Conservation (phyloP, 306 rosid species). For the Cucumis melo region DNA sequence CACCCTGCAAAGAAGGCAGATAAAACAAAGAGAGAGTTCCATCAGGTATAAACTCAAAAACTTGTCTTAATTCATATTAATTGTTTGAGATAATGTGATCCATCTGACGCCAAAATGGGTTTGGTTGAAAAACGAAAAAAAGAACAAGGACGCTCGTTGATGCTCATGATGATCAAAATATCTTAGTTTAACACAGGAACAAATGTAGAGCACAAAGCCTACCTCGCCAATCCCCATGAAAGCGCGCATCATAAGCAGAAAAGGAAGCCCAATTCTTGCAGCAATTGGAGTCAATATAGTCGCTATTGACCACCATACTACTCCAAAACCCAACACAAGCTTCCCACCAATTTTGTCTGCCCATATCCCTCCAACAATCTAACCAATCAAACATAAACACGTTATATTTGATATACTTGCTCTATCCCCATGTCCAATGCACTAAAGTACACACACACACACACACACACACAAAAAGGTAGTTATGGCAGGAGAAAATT, state of each 20-base stretch:
- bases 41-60: not conserved
- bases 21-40: not conserved
- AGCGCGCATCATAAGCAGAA: constrained; percentile 74
- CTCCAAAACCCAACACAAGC: constrained; percentile 83
- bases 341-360: constrained; percentile 97
- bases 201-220: constrained; percentile 19
- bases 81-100: not conserved
- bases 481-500: not conserved
- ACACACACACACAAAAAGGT: not conserved
- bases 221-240: constrained; percentile 98
- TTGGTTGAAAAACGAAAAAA: not conserved
- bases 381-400: constrained; percentile 5
- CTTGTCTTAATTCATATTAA: not conserved
- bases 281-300: constrained; percentile 87
- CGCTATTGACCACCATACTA: constrained; percentile 93
- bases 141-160: not conserved
- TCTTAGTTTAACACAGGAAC: constrained; percentile 3
- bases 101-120: not conserved
- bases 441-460: not conserved
- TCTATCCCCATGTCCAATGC: not conserved
- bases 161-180: not conserved
- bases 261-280: constrained; percentile 78
- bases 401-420: constrained; percentile 8
- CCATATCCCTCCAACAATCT: constrained; percentile 97
- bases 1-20: constrained; percentile 55